Conservation (phyloP, 345 rosid species). For the Geranium rotundifolium region DNA sequence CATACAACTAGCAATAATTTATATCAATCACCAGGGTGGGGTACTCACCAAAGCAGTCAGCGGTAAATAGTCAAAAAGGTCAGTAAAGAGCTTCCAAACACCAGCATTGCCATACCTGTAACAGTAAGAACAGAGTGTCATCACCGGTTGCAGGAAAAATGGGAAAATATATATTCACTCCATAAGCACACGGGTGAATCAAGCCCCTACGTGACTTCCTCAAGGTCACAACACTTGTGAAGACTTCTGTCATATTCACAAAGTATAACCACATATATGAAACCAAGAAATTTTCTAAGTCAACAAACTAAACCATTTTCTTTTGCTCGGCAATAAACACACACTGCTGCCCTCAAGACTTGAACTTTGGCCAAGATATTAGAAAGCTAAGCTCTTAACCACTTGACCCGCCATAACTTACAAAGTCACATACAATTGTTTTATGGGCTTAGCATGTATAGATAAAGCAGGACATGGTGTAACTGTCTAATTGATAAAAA, state of each 20-base stretch:
- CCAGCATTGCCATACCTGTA: constrained; percentile 97
- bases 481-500: neutral
- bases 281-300: neutral
- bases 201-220: neutral
- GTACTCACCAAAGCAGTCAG: constrained; percentile 89
- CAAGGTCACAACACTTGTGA: neutral
- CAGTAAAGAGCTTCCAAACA: constrained; percentile 95
- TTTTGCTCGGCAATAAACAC: no score
- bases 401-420: no score
- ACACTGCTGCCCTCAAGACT: no score
- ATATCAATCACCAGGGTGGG: constrained; percentile 1
- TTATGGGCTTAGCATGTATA: neutral
- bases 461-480: neutral
- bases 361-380: no score
- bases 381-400: no score
- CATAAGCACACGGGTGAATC: neutral
- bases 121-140: constrained; percentile 9
- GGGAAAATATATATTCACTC: neutral
- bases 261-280: neutral
- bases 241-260: neutral
- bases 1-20: neutral
- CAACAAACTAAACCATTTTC: no score
- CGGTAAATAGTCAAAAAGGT: constrained; percentile 96
- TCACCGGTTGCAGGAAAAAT: neutral
- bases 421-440: no score